Percentiles rank a stretch among this genome's conserved stretches.
These are phyloP conservation scores for Sporothrix curviconia DNA, from an alignment of 2,329 filamentous ascomycete genomes.

Conservation along the genomic window DNA sequence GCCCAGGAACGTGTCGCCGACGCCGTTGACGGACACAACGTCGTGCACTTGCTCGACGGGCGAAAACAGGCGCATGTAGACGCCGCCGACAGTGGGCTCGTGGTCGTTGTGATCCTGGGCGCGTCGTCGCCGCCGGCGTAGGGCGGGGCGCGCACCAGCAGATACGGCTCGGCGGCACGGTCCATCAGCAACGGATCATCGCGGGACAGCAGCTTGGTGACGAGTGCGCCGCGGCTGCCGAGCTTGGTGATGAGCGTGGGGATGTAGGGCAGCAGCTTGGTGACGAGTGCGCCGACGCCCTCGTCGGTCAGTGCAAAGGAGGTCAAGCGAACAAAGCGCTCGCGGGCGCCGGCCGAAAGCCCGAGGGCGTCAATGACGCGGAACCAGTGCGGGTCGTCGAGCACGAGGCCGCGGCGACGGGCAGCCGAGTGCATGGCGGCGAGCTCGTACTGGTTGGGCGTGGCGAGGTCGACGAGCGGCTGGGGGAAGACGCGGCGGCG, in stretches of 20 bases:
- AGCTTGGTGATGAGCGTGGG: conserved; percentile 81
- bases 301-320: conserved; percentile 62
- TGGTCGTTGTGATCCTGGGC: conserved; percentile 40
- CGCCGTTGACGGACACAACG: conserved; percentile 85
- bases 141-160: conserved; percentile 56
- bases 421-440: conserved; percentile 70
- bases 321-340: conserved; percentile 65
- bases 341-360: conserved; percentile 58
- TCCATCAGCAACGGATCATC: conserved; percentile 61
- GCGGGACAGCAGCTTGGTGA: conserved; percentile 63
- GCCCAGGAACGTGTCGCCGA: conserved; percentile 87
- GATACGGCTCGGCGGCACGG: conserved; percentile 58
- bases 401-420: conserved; percentile 56
- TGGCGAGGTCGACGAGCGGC: conserved; percentile 63
- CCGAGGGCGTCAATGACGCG: conserved; percentile 69
- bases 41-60: conserved; percentile 60
- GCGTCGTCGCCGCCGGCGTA: neutral
- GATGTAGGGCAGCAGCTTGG: conserved; percentile 79
- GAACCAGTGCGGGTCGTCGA: conserved; percentile 66
- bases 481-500: conserved; percentile 45
- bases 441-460: conserved; percentile 80
- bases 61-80: conserved; percentile 74
- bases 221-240: conserved; percentile 65
- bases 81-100: conserved; percentile 51
- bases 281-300: conserved; percentile 74